Conservation (phyloP, 345 rosid genomes). For the Isatis tinctoria region DNA sequence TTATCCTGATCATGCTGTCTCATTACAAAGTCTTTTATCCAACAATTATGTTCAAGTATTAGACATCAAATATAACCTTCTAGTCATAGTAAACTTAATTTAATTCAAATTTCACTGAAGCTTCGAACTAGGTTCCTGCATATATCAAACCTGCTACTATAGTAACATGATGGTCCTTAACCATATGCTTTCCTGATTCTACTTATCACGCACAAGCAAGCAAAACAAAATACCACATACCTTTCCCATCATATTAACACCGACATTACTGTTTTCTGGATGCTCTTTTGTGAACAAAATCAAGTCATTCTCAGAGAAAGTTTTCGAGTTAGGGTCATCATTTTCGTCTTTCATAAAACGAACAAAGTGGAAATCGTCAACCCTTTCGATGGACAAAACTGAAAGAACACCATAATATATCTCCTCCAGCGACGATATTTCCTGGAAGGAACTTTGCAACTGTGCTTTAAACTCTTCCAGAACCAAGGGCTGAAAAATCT, state of each 20-base stretch:
- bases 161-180: neutral
- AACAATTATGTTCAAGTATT: slow-evolving; percentile 3
- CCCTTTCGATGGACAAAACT: slow-evolving; percentile 85
- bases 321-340: slow-evolving; percentile 51
- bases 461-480: slow-evolving; percentile 98
- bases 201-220: slow-evolving; percentile 4
- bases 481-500: slow-evolving; percentile 82
- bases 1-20: neutral
- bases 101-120: neutral
- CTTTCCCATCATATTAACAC: slow-evolving; percentile 87
- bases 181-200: slow-evolving; percentile 9
- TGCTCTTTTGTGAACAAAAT: slow-evolving; percentile 81
- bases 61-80: neutral
- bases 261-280: slow-evolving; percentile 46
- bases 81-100: neutral
- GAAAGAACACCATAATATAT: slow-evolving; percentile 70
- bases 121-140: neutral
- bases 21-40: neutral
- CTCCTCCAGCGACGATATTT: slow-evolving; percentile 82
- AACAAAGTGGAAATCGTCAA: slow-evolving; percentile 91
- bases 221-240: slow-evolving; percentile 36
- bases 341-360: slow-evolving; percentile 84
- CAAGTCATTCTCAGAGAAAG: slow-evolving; percentile 85
- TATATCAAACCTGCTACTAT: neutral
- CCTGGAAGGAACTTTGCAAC: slow-evolving; percentile 69